These are phyloP conservation scores for Colletotrichum costaricense DNA, from an alignment of 2,329 filamentous ascomycete genomes.

Conservation along the genomic window DNA sequence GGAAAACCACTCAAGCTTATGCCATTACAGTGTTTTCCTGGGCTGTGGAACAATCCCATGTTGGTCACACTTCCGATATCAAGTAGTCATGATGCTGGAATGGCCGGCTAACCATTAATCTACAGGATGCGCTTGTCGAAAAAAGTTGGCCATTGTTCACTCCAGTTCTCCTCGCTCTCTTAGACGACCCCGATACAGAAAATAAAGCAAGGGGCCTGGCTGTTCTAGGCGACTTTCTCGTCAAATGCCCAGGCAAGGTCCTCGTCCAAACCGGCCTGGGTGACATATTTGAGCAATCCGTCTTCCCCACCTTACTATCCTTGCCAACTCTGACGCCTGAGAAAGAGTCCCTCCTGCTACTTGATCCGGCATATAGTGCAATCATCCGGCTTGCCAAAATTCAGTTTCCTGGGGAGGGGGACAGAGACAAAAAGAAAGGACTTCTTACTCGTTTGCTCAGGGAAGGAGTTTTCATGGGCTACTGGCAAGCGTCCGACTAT, in stretches of 20 bases:
- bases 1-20: conserved; percentile 58
- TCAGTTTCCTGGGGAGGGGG: conserved; percentile 40
- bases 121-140: conserved; percentile 56
- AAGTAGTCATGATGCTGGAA: background rate
- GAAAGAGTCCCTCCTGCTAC: conserved; percentile 72
- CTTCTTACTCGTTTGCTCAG: conserved; percentile 67
- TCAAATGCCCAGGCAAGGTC: conserved; percentile 61
- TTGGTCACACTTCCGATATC: conserved; percentile 44
- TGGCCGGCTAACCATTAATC: conserved; percentile 21
- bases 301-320: conserved; percentile 79
- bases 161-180: conserved; percentile 75
- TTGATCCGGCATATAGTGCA: conserved; percentile 74
- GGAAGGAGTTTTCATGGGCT: conserved; percentile 65
- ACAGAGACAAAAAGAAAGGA: conserved; percentile 44
- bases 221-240: conserved; percentile 66
- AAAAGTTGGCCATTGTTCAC: conserved; percentile 75
- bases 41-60: conserved; percentile 64
- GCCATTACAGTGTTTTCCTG: conserved; percentile 63
- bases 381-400: conserved; percentile 68
- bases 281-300: conserved; percentile 74
- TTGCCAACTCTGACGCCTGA: conserved; percentile 83
- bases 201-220: conserved; percentile 68
- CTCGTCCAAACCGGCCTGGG: conserved; percentile 73
- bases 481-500: conserved; percentile 69
- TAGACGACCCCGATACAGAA: conserved; percentile 69